phyloP scores from a whole-genome alignment of 495 filamentous ascomycete species.

The Podospora appendiculata region DNA sequence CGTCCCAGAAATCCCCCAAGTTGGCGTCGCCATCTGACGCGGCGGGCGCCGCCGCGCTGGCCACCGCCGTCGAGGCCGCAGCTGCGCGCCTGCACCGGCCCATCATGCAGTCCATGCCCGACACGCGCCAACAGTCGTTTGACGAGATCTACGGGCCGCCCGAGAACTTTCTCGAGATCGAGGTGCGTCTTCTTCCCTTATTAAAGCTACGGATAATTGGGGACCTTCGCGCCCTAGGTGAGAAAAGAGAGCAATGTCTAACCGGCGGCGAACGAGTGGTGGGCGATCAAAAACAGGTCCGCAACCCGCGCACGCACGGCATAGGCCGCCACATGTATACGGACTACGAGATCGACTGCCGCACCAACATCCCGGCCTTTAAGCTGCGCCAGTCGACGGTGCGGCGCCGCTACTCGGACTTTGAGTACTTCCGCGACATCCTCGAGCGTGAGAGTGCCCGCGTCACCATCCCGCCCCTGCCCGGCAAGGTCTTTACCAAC shows the following conservation, averaged over 20 bases:
- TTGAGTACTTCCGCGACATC: constrained; percentile 98
- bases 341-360: constrained; percentile 93
- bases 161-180: constrained; percentile 97
- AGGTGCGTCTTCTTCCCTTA: constrained; percentile 47
- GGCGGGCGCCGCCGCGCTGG: constrained; percentile 15
- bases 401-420: constrained; percentile 91
- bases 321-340: constrained; percentile 96
- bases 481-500: constrained; percentile 97
- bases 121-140: constrained; percentile 85
- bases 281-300: constrained; percentile 52
- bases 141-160: constrained; percentile 98
- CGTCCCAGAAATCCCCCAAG: constrained; percentile 9
- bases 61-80: constrained; percentile 20
- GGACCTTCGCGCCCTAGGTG: too few species aligned
- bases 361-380: constrained; percentile 98
- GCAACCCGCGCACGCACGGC: constrained; percentile 91
- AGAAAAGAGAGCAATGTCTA: not conserved
- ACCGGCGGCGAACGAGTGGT: not conserved
- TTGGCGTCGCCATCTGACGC: constrained; percentile 17
- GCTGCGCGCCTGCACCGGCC: constrained; percentile 39
- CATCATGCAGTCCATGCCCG: constrained; percentile 75
- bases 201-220: too few species aligned
- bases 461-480: constrained; percentile 91
- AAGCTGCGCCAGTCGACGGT: constrained; percentile 77
- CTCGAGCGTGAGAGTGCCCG: constrained; percentile 89